A percentile compares a stretch with the other conserved stretches of the same genome.
These are phyloP conservation scores for Poa pratensis DNA, from an alignment of 176 grass and related monocot genomes.

Conservation along the genomic window DNA sequence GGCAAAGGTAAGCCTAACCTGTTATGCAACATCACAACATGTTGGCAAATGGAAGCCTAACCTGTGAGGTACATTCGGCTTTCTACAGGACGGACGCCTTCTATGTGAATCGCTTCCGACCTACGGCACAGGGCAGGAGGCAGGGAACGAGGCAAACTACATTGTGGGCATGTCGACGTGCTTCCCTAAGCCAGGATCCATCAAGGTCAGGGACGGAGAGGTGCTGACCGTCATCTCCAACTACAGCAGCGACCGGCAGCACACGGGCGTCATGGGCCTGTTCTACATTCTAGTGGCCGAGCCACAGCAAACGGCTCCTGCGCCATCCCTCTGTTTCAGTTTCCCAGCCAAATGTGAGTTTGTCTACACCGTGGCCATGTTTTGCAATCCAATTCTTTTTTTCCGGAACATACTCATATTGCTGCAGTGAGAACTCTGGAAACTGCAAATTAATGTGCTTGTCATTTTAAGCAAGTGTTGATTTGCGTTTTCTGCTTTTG, in stretches of 20 bases:
- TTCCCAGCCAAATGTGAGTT: slow-evolving; percentile 62
- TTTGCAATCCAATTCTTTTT: neutral
- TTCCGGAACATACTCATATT: neutral
- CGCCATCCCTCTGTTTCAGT: slow-evolving; percentile 41
- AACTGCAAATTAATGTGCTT: neutral
- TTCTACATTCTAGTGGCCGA: slow-evolving; percentile 92
- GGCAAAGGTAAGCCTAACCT: neutral
- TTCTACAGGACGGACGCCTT: slow-evolving; percentile 65
- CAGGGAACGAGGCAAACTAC: slow-evolving; percentile 80
- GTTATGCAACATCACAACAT: neutral
- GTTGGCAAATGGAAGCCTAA: neutral
- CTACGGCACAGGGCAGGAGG: slow-evolving; percentile 66
- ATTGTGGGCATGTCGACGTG: slow-evolving; percentile 88
- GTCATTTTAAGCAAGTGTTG: neutral
- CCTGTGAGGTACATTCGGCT: neutral
- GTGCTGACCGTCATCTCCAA: slow-evolving; percentile 76
- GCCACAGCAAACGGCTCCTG: neutral
- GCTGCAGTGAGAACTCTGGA: neutral
- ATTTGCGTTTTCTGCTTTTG: neutral
- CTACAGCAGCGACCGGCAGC: slow-evolving; percentile 69
- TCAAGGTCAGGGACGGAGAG: slow-evolving; percentile 65
- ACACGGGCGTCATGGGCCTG: slow-evolving; percentile 84
- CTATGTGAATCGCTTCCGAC: slow-evolving; percentile 65
- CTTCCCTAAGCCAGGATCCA: slow-evolving; percentile 67
- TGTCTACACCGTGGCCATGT: neutral